Base-by-base conservation (phyloP, 2,329 filamentous ascomycete genomes). In the Paracoccidioides brasiliensis region DNA sequence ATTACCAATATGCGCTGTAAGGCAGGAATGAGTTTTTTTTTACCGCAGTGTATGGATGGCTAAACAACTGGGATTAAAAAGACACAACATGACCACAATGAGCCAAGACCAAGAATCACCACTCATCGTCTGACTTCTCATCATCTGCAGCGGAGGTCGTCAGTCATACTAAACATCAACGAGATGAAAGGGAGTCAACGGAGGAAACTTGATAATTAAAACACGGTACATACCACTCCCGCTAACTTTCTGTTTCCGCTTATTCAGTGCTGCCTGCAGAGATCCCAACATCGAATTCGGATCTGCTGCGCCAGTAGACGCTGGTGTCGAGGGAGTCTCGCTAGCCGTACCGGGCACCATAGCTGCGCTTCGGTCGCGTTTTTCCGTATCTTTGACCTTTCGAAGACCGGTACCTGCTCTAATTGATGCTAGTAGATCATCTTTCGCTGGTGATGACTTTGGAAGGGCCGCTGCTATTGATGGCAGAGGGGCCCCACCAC, bases 181-280 rank as follows among this genome's bases (percentile, higher is more conserved):
- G 22, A 22, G 43, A 30, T 30, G 22, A 14, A 14, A 28, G 43
- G 14, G n/a, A 28, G 32, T 5, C 9, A 14, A 35, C 30, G 35
- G 28, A 33, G 40, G 10, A 28, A 35, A 40, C 5, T 37, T 43
- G 32, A 43, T 41, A 57, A 32, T 49, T 52, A 57, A 46, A 60
- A 60, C 56, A 52, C 10, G 41, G 56, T 54, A 85, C 88, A 82
- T 82, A 96, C 91, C 91, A 78, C 88, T 95, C 69, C 88, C 85
- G 73, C 88, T 88, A 69, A 96, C 91, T 78, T 95, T 95, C 71
- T 89, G 83, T 77, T 96, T 96, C 70, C 91, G 80, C 74, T 88
- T 86, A 66, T 85, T 82, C 64, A 90, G 72, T 56, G 85, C 86
- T 58, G 82, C 85, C 57, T 88, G 88, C 63, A 95, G 74, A 50